Evolutionary conservation across 495 filamentous ascomycete species (phyloP), one percentile per base, ranked within the genome.

Genomic region (Poronia punctata): DNA sequence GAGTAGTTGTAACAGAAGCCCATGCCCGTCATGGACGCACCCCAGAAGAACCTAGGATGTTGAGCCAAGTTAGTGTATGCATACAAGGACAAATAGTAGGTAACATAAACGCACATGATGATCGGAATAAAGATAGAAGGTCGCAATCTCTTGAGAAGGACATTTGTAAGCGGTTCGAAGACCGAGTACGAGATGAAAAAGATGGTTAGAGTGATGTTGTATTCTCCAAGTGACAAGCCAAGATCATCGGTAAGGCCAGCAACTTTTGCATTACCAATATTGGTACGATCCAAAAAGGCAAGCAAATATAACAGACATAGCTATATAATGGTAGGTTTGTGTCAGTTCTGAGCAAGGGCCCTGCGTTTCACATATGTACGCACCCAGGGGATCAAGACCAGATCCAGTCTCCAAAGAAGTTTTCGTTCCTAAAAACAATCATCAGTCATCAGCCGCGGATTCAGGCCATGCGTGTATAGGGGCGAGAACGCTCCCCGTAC

Each of bases 171-270:
- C 0, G 88, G 88, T 68, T 95, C 89, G 44, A 88, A 86, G 26
- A 88, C 62, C 25, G 86, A 72, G 61, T 97, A 97, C 15, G 86
- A 93, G 18, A 94, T 75, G 68, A 96, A 97, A 65, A 95, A 96
- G 52, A 95, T 83, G 24, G 82, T 82, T 1, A 95, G 73, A 4
- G 79, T 69, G 7, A 73, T 71, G 57, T 90, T 93, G 63, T 88
- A 96, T 52, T 86, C 72, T 20, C 33, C 32, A 7, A 49, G 49
- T 17, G 54, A 20, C 35, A 59, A 22, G 14, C 69, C 62, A 3
- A 94, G 68, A 42, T 81, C 74, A 9, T 67, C 58, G n/a, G 73
- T 46, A 2, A 95, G 67, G 23, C 83, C 81, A 33, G 79, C 84
- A 34, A 94, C 77, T 52, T 87, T 89, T 7, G 88, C 88, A 66